Base-by-base conservation (phyloP, 148 eudicot genomes). In the Vaccinium vitisidaea region DNA sequence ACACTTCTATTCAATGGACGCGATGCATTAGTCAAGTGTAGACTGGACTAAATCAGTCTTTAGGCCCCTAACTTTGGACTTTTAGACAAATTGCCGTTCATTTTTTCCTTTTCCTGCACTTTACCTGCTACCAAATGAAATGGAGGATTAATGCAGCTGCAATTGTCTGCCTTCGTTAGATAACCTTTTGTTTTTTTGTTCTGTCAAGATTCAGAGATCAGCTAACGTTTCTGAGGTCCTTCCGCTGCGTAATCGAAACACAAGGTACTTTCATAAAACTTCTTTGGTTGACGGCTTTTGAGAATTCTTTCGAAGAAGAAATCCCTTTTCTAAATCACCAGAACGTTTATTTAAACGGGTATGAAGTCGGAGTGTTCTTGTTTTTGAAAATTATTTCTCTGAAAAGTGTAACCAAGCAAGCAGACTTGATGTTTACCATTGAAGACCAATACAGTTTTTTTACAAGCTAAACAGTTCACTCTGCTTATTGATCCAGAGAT, bases 201-300 rank as follows among this genome's bases (percentile, higher is more conserved):
- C 21, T 65, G n/a, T 85, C 65, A 74, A 92, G 94, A 85, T 90
- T 56, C 91, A 91, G 84, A 89, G 92, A 82, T 90, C 97, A 69
- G 92, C 84, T 73, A 90, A 87, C 82, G 90, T 91, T 69, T 92
- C 94, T 8, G 93, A 91, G 91, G 89, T 88, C 39, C 90, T 87
- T 55, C 92, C 92, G 73, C 76, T 92, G 18, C 91, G 93, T 43
- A 94, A 94, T 80, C 87, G 92, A 89, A 85, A 83, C 80, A 83
- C 88, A 82, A 93, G 91, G 93, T 91, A 91, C 52, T 27, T 69
- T 32, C 39, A 27, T 69, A 14, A 12, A 69, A 69, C 8, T 69
- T 1, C 7, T 27, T 27, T 69, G 74, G 16, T 69, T 69, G 16
- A 69, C 18, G 18, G 43, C 4, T 27, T 27, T 6, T 67, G 32